Evolutionary conservation across 164 flowering plant species (phyloP), one percentile per base, ranked within the genome.

Genomic region (Litsea cubeba): DNA sequence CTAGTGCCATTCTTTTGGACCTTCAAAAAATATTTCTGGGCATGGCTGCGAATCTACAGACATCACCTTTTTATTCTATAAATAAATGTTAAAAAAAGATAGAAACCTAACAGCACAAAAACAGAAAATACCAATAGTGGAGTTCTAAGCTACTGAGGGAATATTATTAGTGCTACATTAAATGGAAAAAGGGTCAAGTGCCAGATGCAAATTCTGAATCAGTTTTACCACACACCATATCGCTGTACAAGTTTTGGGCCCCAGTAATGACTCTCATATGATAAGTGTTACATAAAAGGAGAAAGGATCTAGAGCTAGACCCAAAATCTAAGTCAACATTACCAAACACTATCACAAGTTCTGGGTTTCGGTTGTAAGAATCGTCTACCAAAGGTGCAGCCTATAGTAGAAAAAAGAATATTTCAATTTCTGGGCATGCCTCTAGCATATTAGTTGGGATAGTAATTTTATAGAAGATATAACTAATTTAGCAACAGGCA

Each of bases 31-130:
- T 94, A 92, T 81, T 92, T 94, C 79, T 92, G 97, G 18, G 98
- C 98, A 84, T 94, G 98, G 73, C 97, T 94, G 54, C 97, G 91
- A 68, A 94, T 92, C 98, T 94, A 91, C 83, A 74, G 74, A 78
- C 15, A 70, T 28, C 18, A 72, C 67, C 62, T 7, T 51, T 71
- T 35, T 62, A 17, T 62, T 54, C 22, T 50, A 14, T 32, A 70
- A n/a, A 71, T 25, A 25, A 8, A 50, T 6, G 50, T 25, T 70
- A 63, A 51, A 51, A 17, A 14, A 51, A 51, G 18, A 51, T 0
- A 30, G 5, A 30, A 30, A 30, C 35, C 35, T 30, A 30, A 30
- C 35, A 30, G 35, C 35, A 30, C 46, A 40, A 54, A 54, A 54
- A 15, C 60, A 11, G 17, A 14, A 54, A 15, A 54, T 54, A 18